Conservation (phyloP, 2,329 filamentous ascomycete species). For the Penicillium palitans region DNA sequence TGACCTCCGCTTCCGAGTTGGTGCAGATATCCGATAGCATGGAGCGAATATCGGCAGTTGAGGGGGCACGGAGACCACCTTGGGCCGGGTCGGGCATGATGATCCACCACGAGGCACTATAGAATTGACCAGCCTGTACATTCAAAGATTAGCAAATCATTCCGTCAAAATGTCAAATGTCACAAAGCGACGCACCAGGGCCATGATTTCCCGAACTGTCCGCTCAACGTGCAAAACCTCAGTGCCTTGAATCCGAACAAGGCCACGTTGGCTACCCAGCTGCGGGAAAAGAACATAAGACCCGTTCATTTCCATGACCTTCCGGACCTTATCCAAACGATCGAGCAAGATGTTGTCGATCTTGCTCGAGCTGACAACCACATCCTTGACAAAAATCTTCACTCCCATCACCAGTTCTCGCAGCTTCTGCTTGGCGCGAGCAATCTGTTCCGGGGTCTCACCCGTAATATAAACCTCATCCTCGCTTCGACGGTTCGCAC, state of each 20-base stretch:
- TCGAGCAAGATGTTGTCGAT: constrained; percentile 91
- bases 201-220: constrained; percentile 94
- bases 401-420: constrained; percentile 79
- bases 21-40: constrained; percentile 96
- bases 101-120: constrained; percentile 95
- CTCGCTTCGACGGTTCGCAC: constrained; percentile 76
- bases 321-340: constrained; percentile 92
- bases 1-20: constrained; percentile 91
- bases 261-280: constrained; percentile 78
- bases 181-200: constrained; percentile 62
- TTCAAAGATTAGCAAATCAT: constrained; percentile 1
- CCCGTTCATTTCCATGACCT: constrained; percentile 95
- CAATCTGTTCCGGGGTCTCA: constrained; percentile 78
- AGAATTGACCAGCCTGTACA: constrained; percentile 85
- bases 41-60: constrained; percentile 70
- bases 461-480: constrained; percentile 95
- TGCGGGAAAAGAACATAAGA: constrained; percentile 92
- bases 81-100: constrained; percentile 70
- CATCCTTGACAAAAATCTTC: constrained; percentile 87
- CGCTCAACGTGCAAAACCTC: constrained; percentile 94
- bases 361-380: constrained; percentile 84
- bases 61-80: constrained; percentile 59
- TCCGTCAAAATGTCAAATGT: neutral
- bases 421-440: constrained; percentile 85
- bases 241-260: constrained; percentile 86